Conservation (phyloP, 495 filamentous ascomycete genomes). For the Aspergillus conjunctus region DNA sequence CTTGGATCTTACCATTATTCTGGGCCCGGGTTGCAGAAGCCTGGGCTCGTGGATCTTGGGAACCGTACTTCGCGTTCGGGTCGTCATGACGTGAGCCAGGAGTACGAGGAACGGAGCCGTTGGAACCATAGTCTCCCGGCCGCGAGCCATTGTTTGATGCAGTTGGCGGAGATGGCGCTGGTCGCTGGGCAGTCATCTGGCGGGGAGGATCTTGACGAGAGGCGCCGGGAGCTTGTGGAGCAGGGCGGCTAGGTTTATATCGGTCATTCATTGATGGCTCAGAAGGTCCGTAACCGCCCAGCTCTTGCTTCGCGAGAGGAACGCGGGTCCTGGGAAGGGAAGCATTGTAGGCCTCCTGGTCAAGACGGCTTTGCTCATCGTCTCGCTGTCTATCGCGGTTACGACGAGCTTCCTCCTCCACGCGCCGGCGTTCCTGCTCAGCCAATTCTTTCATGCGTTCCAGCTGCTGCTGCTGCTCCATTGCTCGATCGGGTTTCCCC, state of each 20-base stretch:
- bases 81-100: constrained; percentile 34
- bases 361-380: constrained; percentile 65
- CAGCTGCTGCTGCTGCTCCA: constrained; percentile 46
- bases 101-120: constrained; percentile 17
- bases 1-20: constrained; percentile 39
- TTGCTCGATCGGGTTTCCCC: constrained; percentile 38
- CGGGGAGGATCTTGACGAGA: constrained; percentile 47
- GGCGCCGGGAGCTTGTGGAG: constrained; percentile 55
- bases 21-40: constrained; percentile 36
- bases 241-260: constrained; percentile 78
- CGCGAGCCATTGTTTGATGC: constrained; percentile 25
- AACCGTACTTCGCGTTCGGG: constrained; percentile 27
- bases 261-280: constrained; percentile 56
- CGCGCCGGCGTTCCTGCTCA: constrained; percentile 50
- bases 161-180: constrained; percentile 59
- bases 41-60: constrained; percentile 39
- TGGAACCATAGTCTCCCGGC: constrained; percentile 25
- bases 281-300: constrained; percentile 62
- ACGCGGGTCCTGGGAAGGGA: constrained; percentile 74
- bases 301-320: constrained; percentile 84
- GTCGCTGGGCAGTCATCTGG: constrained; percentile 56
- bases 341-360: constrained; percentile 85
- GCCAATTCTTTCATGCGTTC: constrained; percentile 54
- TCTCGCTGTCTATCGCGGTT: constrained; percentile 57
- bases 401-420: constrained; percentile 56